These are phyloP conservation scores for Lactarius trivialis DNA, from an alignment of 768 basidiomycete species.

Conservation along the genomic window DNA sequence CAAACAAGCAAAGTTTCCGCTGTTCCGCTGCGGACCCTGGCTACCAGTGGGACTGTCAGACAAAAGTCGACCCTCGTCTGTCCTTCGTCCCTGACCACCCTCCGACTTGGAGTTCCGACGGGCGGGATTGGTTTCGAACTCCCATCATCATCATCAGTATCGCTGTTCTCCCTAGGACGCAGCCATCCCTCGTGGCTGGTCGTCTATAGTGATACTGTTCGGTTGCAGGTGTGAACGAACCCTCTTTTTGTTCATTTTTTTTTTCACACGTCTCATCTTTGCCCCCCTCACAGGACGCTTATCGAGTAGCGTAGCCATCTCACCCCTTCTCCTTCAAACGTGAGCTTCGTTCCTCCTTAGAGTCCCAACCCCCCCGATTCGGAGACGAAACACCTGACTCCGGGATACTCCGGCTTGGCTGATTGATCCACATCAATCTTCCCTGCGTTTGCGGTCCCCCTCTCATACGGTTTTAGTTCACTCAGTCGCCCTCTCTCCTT, in stretches of 20 bases:
- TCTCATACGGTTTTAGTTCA: background rate
- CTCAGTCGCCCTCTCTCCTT: background rate
- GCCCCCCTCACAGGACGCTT: background rate
- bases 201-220: background rate
- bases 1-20: background rate
- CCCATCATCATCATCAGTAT: background rate
- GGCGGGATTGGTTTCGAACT: background rate
- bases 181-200: background rate
- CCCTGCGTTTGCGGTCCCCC: background rate
- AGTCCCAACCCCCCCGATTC: background rate
- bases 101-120: background rate
- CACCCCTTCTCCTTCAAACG: background rate
- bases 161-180: background rate
- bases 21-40: background rate
- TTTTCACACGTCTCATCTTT: background rate
- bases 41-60: background rate
- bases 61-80: background rate
- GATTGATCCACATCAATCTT: background rate
- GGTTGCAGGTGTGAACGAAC: background rate
- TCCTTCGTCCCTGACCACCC: background rate
- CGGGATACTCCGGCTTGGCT: background rate
- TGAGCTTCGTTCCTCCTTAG: background rate
- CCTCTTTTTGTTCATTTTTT: constrained; percentile 1
- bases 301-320: background rate
- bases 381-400: too few species aligned